Evolutionary conservation across 2,329 filamentous ascomycete genomes (phyloP).

Genomic region (Lachnellula occidentalis): DNA sequence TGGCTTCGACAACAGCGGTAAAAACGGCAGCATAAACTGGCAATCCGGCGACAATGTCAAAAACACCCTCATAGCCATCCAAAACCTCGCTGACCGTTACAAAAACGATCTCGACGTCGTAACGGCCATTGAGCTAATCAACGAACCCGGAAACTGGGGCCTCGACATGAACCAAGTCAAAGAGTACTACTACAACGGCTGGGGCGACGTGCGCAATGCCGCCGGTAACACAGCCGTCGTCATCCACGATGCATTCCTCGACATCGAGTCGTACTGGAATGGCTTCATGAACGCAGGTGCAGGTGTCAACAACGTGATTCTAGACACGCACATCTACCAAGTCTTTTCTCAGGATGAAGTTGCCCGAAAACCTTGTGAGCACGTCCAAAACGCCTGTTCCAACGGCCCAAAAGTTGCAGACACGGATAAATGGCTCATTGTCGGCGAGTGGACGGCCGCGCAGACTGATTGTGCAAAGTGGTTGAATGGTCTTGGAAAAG

Average conservation of each 20-base stretch:
- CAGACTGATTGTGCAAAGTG: slow-evolving; percentile 41
- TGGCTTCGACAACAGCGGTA: slow-evolving; percentile 62
- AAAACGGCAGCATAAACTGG: slow-evolving; percentile 42
- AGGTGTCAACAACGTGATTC: slow-evolving; percentile 33
- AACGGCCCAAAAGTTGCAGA: slow-evolving; percentile 31
- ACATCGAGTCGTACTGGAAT: slow-evolving; percentile 51
- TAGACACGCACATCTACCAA: slow-evolving; percentile 42
- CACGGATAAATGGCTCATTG: slow-evolving; percentile 31
- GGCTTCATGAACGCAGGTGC: slow-evolving; percentile 52
- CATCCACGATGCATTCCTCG: slow-evolving; percentile 53
- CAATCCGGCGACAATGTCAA: slow-evolving; percentile 38
- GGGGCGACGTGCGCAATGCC: slow-evolving; percentile 38
- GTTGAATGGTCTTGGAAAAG: slow-evolving; percentile 52
- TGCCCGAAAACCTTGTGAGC: slow-evolving; percentile 33
- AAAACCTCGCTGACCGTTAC: slow-evolving; percentile 36
- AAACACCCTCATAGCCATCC: slow-evolving; percentile 34
- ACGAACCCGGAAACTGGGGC: slow-evolving; percentile 34
- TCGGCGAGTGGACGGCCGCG: slow-evolving; percentile 40
- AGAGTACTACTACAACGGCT: slow-evolving; percentile 47
- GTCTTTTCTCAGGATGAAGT: slow-evolving; percentile 35
- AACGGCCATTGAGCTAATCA: slow-evolving; percentile 38
- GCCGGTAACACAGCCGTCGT: slow-evolving; percentile 46
- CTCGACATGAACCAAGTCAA: slow-evolving; percentile 32
- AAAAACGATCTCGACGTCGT: slow-evolving; percentile 37
- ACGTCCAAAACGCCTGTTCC: slow-evolving; percentile 38